Percentiles rank a stretch among this genome's conserved stretches.
Conservation (phyloP, 352 stramenopile genomes). For the Phytophthora idaei region DNA sequence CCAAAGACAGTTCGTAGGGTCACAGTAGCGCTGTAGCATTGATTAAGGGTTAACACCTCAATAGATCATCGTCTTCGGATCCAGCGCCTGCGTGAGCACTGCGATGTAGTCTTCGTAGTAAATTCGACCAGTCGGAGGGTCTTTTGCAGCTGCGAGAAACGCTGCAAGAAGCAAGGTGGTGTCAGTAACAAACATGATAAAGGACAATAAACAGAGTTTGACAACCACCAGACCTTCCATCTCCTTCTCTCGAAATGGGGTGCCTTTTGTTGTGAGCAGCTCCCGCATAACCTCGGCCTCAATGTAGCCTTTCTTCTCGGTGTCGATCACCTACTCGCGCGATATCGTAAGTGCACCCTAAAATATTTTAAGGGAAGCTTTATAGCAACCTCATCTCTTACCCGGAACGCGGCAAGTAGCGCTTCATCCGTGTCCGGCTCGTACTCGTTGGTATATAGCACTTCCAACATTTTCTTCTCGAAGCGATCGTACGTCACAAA, state of each 20-base stretch:
- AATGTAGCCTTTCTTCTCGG: slow-evolving; percentile 88
- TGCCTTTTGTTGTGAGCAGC: slow-evolving; percentile 88
- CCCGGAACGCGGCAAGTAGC: slow-evolving; percentile 80
- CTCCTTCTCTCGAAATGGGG: slow-evolving; percentile 91
- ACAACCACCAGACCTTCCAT: slow-evolving; percentile 63
- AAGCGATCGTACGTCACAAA: slow-evolving; percentile 92
- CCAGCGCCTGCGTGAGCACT: slow-evolving; percentile 62
- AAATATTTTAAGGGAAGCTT: background rate
- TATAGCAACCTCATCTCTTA: slow-evolving; percentile 9
- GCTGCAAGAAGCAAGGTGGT: slow-evolving; percentile 30
- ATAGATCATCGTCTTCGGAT: slow-evolving; percentile 40
- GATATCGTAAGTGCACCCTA: background rate
- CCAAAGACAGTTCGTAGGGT: slow-evolving; percentile 44
- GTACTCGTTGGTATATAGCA: slow-evolving; percentile 90
- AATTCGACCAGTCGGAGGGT: slow-evolving; percentile 84
- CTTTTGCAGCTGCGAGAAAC: slow-evolving; percentile 84
- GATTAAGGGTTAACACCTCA: background rate
- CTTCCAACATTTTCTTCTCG: slow-evolving; percentile 94
- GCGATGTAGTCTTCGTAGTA: slow-evolving; percentile 94
- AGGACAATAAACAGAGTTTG: background rate
- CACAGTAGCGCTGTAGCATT: slow-evolving; percentile 44
- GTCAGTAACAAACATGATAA: background rate
- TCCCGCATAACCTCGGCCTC: slow-evolving; percentile 90
- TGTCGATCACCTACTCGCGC: slow-evolving; percentile 58
- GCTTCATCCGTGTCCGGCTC: slow-evolving; percentile 89